phyloP scores from a whole-genome alignment of 805 yeast genomes.

The Yarrowia sp. region DNA sequence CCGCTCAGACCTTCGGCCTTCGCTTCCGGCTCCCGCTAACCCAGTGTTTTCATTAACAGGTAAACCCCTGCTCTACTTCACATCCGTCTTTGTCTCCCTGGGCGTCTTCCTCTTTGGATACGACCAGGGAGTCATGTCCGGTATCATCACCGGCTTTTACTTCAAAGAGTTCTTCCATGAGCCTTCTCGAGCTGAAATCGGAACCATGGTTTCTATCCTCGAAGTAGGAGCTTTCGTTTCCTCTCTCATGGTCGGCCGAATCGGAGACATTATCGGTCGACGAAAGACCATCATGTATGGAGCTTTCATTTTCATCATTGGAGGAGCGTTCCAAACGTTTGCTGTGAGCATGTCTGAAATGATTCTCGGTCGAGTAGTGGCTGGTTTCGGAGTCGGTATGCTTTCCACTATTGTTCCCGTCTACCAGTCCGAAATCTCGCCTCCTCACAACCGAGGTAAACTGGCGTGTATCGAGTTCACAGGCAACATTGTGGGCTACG shows the following conservation, averaged over 20 bases:
- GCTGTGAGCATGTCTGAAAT: slow-evolving; percentile 54
- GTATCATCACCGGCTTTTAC: slow-evolving; percentile 70
- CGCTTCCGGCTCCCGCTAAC: neutral
- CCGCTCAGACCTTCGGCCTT: neutral
- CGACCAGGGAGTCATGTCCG: slow-evolving; percentile 89
- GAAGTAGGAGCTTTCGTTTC: slow-evolving; percentile 85
- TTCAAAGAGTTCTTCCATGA: slow-evolving; percentile 67
- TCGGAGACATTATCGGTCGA: slow-evolving; percentile 78
- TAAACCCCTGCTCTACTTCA: slow-evolving; percentile 43
- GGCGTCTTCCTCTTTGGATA: slow-evolving; percentile 71
- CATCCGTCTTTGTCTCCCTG: slow-evolving; percentile 45
- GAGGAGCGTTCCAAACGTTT: slow-evolving; percentile 71
- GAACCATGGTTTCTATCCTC: slow-evolving; percentile 82
- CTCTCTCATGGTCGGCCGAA: slow-evolving; percentile 70
- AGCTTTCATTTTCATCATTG: slow-evolving; percentile 70
- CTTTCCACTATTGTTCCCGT: slow-evolving; percentile 82
- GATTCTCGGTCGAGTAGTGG: slow-evolving; percentile 71
- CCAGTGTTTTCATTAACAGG: slow-evolving; percentile 36
- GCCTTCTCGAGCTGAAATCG: slow-evolving; percentile 73
- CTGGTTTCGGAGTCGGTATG: slow-evolving; percentile 87
- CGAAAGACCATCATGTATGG: slow-evolving; percentile 78
- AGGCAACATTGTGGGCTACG: slow-evolving; percentile 79
- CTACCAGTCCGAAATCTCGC: slow-evolving; percentile 85
- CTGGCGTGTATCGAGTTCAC: slow-evolving; percentile 86
- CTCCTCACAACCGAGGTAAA: slow-evolving; percentile 80